Conservation (phyloP, 495 filamentous ascomycete species). For the Talaromyces ruber region DNA sequence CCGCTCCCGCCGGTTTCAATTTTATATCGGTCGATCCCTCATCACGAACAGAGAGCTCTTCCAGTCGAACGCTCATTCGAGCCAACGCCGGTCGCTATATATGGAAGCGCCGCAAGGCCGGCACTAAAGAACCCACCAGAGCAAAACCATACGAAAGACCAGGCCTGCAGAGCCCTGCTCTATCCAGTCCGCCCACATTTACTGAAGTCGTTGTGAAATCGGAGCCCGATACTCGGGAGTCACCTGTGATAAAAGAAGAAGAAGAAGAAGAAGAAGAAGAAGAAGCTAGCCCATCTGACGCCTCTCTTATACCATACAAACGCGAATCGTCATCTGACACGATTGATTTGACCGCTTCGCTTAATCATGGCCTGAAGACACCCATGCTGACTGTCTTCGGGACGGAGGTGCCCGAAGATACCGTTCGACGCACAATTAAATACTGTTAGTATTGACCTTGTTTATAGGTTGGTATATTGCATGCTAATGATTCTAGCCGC, state of each 20-base stretch:
- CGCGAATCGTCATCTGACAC: not conserved
- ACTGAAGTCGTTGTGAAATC: not conserved
- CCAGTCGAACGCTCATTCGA: constrained; percentile 5
- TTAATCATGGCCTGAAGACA: not conserved
- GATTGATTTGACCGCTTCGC: not conserved
- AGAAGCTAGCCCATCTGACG: not conserved
- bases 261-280: constrained; percentile 2
- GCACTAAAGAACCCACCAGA: constrained; percentile 1
- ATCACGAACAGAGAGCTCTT: constrained; percentile 5
- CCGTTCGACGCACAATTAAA: constrained; percentile 4
- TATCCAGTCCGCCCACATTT: not conserved
- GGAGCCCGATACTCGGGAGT: not conserved
- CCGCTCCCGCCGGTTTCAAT: constrained; percentile 1
- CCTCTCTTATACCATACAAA: not conserved
- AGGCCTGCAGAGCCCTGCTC: not conserved
- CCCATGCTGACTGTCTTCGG: constrained; percentile 3
- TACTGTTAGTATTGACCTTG: constrained; percentile 1
- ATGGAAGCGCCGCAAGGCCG: constrained; percentile 6
- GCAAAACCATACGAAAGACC: constrained; percentile 2
- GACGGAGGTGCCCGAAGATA: constrained; percentile 4
- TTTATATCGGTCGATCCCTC: constrained; percentile 7
- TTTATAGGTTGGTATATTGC: not conserved
- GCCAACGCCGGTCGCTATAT: constrained; percentile 7
- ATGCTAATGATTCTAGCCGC: not conserved
- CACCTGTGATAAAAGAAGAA: not conserved